A percentile compares a stretch with the other conserved stretches of the same genome.
Evolutionary conservation across 1,284 basidiomycete genomes (phyloP).

Genomic region (Malassezia brasiliensis): DNA sequence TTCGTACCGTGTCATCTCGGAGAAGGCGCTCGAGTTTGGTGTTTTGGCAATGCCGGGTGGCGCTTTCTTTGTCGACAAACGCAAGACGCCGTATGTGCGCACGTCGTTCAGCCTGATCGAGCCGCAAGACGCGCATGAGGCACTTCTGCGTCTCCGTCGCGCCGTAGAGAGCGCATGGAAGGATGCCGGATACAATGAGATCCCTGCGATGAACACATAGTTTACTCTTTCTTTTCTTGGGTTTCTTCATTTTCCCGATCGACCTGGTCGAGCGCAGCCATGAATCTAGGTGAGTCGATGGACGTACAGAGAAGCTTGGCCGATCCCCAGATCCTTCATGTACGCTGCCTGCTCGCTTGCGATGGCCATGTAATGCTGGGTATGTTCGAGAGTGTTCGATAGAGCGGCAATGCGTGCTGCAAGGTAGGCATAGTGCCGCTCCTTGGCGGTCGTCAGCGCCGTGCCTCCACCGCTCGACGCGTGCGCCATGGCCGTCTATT

Average conservation of each 20-base stretch:
- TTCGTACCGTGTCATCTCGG: constrained; percentile 65
- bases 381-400: constrained; percentile 11
- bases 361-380: constrained; percentile 16
- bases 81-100: constrained; percentile 34
- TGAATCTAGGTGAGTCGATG: constrained; percentile 8
- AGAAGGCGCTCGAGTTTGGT: constrained; percentile 67
- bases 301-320: constrained; percentile 10
- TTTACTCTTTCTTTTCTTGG: background rate
- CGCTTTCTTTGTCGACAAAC: constrained; percentile 51
- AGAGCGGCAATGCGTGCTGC: constrained; percentile 14
- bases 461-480: background rate
- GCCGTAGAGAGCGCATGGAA: constrained; percentile 37
- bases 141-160: constrained; percentile 27
- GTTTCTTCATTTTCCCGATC: constrained; percentile 12
- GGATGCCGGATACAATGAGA: constrained; percentile 21
- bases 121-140: constrained; percentile 35
- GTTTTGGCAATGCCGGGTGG: constrained; percentile 70
- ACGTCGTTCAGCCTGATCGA: constrained; percentile 38
- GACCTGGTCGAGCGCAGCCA: constrained; percentile 18
- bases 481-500: background rate
- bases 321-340: constrained; percentile 16
- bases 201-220: constrained; percentile 9
- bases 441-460: constrained; percentile 11
- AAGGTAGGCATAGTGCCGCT: constrained; percentile 18
- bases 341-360: constrained; percentile 19